Evolutionary conservation across 108 stramenopile species (phyloP), one percentile per base, ranked within the genome.

Genomic region (Nitzschia inconspicua): DNA sequence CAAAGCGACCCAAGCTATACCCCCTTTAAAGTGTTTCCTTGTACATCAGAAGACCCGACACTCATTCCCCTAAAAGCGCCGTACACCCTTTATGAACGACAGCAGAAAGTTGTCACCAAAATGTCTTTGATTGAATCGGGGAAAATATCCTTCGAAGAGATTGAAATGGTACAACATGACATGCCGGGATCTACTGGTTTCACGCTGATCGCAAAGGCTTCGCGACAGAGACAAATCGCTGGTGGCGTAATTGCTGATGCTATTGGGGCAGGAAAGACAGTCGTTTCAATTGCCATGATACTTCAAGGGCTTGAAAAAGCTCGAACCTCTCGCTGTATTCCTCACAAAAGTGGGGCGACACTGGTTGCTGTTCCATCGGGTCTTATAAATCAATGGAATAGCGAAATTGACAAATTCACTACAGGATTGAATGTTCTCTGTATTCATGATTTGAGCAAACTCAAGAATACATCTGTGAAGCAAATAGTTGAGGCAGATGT

Each of bases 181-280:
- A 69, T 90, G 52, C 83, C 85, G 32, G 88, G 88, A 25, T 60
- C 64, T 7, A 77, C 70, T 48, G 83, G 82, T 8, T 80, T 66
- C 69, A 77, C 79, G 56, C 55, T 90, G 10, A 63, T 73, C 34
- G 83, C 83, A 2, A 75, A 77, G 54, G 88, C 88, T 13, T 31
- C 56, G 2, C 56, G 73, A 28, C 54, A 50, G 24, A 53, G 71
- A 3, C 70, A 50, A 5, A 53, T 89, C 2, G 46, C 66, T 1
- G 88, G 88, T n/a, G 88, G 88, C 18, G 88, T 89, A 8, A 71
- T 89, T n/a, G 88, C 77, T 30, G 88, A 89, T 42, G 84, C 88
- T 10, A 89, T 89, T 51, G 88, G 88, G 9, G 69, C 79, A 44
- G 88, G 88, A 11, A 90, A 90, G 54, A 90, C 88, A 14, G 85